A percentile compares a stretch with the other conserved stretches of the same genome.
These are phyloP conservation scores for Bryoerythrophyllum caledonicum DNA, from an alignment of 225 moss, liverwort and hornwort genomes.

Conservation along the genomic window DNA sequence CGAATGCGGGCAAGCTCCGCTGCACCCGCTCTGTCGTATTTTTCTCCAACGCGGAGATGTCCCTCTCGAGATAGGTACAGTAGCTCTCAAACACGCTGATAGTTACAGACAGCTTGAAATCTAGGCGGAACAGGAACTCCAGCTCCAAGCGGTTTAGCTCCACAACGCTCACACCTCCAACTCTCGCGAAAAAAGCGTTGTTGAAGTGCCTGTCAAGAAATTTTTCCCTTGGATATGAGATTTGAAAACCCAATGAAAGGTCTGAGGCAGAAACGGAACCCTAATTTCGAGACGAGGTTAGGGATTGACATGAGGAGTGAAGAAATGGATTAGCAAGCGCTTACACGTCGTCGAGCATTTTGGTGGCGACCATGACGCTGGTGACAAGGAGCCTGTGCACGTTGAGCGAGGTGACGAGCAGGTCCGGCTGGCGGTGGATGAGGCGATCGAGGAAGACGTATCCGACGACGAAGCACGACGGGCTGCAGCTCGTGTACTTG, in stretches of 20 bases:
- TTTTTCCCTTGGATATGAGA: not conserved
- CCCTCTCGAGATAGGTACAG: slow-evolving; percentile 78
- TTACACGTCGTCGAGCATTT: slow-evolving; percentile 97
- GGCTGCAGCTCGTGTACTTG: slow-evolving; percentile 95
- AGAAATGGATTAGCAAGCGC: slow-evolving; percentile 28
- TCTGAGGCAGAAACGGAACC: not conserved
- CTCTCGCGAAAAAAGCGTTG: slow-evolving; percentile 91
- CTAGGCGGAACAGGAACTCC: slow-evolving; percentile 83
- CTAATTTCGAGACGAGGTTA: not conserved
- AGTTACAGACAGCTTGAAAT: slow-evolving; percentile 79
- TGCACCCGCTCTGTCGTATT: slow-evolving; percentile 32
- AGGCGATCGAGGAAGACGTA: slow-evolving; percentile 92
- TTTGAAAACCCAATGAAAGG: not conserved
- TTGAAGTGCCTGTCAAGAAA: slow-evolving; percentile 76
- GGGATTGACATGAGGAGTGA: not conserved
- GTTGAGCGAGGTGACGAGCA: slow-evolving; percentile 92
- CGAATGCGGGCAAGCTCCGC: slow-evolving; percentile 49
- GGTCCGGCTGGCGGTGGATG: slow-evolving; percentile 87
- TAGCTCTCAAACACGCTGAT: slow-evolving; percentile 85
- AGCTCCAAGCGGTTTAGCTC: slow-evolving; percentile 93
- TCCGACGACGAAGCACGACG: slow-evolving; percentile 90
- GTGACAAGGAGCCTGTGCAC: slow-evolving; percentile 90
- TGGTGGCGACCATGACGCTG: slow-evolving; percentile 87
- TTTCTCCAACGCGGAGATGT: slow-evolving; percentile 53
- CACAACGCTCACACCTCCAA: slow-evolving; percentile 78